phyloP scores from a whole-genome alignment of 768 basidiomycete species.

The Psilocybe cyanescens region DNA sequence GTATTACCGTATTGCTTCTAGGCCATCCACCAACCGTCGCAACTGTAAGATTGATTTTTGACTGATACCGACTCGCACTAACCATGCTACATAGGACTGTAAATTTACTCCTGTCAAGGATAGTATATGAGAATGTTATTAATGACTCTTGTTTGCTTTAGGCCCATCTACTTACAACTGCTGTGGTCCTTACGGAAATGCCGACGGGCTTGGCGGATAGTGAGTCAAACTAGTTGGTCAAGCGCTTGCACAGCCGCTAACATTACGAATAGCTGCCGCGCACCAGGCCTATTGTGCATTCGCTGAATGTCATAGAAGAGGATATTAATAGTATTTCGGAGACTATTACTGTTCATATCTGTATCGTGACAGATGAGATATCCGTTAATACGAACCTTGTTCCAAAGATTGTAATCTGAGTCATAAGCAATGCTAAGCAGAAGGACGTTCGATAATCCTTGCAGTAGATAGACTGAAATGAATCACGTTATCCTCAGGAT shows the following conservation, averaged over 20 bases:
- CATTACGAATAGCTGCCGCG: conserved; percentile 18
- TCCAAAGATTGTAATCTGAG: no score
- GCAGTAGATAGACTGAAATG: no score
- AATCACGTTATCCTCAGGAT: no score
- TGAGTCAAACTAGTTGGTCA: conserved; percentile 3
- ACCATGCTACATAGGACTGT: conserved; percentile 16
- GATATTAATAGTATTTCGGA: neutral
- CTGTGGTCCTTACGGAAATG: conserved; percentile 20
- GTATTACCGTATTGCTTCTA: neutral
- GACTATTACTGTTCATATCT: no score
- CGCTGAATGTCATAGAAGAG: neutral
- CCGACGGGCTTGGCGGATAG: conserved; percentile 18
- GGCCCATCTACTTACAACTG: conserved; percentile 20
- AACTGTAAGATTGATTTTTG: conserved; percentile 10
- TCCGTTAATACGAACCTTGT: no score
- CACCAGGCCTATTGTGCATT: conserved; percentile 20
- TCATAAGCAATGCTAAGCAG: no score
- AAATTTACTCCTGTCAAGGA: neutral
- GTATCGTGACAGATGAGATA: no score
- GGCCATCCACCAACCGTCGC: conserved; percentile 13
- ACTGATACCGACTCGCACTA: neutral
- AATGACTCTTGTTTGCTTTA: neutral
- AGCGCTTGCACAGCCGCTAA: no score
- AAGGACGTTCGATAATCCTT: no score
- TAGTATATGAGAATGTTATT: neutral